These are phyloP conservation scores for Schwanniomyces vanrijiae DNA, from an alignment of 805 yeast species.

Conservation along the genomic window DNA sequence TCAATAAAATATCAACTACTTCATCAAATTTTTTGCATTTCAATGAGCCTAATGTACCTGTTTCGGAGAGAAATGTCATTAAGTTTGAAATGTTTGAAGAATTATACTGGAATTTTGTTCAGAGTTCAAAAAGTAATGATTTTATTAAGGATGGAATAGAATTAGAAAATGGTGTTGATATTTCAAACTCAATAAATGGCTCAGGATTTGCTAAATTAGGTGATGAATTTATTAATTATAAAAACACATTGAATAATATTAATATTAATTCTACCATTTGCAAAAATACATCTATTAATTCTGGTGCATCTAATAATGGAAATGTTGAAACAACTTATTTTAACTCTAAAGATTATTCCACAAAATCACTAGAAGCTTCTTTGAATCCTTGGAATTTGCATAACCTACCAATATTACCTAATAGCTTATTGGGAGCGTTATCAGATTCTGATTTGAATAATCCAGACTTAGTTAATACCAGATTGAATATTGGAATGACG, in stretches of 20 bases:
- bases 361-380: constrained; percentile 17
- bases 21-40: constrained; percentile 4
- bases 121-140: constrained; percentile 17
- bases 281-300: neutral
- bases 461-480: constrained; percentile 42
- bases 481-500: constrained; percentile 52
- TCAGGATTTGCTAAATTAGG: constrained; percentile 36
- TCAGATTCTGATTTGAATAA: constrained; percentile 45
- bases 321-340: constrained; percentile 12
- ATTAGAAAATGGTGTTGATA: constrained; percentile 24
- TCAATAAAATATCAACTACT: constrained; percentile 7
- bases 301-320: constrained; percentile 3
- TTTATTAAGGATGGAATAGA: constrained; percentile 25
- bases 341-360: constrained; percentile 19
- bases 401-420: constrained; percentile 50
- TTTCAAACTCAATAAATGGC: constrained; percentile 29
- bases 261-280: constrained; percentile 13
- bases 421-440: constrained; percentile 46
- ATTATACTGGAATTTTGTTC: constrained; percentile 43
- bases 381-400: constrained; percentile 58
- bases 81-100: constrained; percentile 32
- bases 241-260: constrained; percentile 19
- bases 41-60: constrained; percentile 5
- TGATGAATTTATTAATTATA: constrained; percentile 26
- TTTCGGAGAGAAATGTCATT: constrained; percentile 13